phyloP scores from a whole-genome alignment of 306 rosid genomes.

The Mucuna pruriens region DNA sequence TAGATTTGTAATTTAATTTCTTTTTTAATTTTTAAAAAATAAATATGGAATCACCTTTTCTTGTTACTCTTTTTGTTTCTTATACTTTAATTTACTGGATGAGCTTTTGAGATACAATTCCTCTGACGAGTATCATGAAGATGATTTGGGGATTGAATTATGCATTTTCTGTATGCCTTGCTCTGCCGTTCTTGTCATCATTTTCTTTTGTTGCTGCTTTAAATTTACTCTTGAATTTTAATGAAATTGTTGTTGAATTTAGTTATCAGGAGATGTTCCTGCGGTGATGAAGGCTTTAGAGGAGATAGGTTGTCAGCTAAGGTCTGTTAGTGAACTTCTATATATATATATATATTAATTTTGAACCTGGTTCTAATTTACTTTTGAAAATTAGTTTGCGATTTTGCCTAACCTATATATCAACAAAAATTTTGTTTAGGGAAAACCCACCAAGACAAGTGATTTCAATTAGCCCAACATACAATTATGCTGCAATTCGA shows the following conservation, averaged over 20 bases:
- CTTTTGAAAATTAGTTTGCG: conserved; percentile 32
- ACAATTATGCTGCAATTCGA: conserved; percentile 70
- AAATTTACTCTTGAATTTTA: conserved; percentile 19
- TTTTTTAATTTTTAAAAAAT: neutral
- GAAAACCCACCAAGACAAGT: conserved; percentile 92
- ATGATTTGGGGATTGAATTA: conserved; percentile 13
- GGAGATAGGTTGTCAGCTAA: conserved; percentile 87
- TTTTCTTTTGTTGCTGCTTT: neutral
- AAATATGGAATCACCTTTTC: neutral
- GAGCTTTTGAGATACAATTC: neutral
- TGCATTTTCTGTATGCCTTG: conserved; percentile 11
- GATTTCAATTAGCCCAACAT: conserved; percentile 88
- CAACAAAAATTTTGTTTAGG: conserved; percentile 48
- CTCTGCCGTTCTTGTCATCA: neutral
- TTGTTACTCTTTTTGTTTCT: neutral
- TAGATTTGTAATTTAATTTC: neutral
- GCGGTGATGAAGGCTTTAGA: conserved; percentile 86
- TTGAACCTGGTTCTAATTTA: conserved; percentile 16
- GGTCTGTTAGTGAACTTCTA: conserved; percentile 55
- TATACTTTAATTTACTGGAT: neutral
- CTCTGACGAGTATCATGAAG: neutral
- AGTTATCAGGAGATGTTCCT: conserved; percentile 87
- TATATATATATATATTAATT: neutral
- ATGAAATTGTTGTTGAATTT: conserved; percentile 40
- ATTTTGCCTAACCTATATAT: conserved; percentile 25